Evolutionary conservation across 2,329 filamentous ascomycete genomes (phyloP).

Genomic region (Aspergillus ibericus): DNA sequence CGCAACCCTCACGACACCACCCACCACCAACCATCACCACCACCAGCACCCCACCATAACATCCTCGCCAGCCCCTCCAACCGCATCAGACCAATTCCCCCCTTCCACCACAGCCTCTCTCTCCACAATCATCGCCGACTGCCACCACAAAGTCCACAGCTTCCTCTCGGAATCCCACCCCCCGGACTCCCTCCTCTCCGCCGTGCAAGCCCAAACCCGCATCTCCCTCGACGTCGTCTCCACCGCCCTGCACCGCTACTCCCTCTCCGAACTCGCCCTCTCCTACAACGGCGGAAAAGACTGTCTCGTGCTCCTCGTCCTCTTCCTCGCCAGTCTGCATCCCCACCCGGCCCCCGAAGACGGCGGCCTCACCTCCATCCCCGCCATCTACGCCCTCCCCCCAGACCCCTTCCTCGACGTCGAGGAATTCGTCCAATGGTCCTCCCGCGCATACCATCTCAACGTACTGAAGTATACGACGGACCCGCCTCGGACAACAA

Average conservation of each 20-base stretch:
- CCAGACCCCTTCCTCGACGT: conserved; percentile 82
- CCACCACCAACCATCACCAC: conserved; percentile 2
- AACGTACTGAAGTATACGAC: conserved; percentile 69
- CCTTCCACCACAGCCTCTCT: conserved; percentile 26
- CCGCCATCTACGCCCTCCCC: conserved; percentile 86
- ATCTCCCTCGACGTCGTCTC: conserved; percentile 71
- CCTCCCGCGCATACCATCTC: conserved; percentile 70
- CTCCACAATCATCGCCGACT: conserved; percentile 63
- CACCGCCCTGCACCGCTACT: conserved; percentile 73
- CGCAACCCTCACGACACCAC: not conserved
- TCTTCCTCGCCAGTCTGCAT: conserved; percentile 70
- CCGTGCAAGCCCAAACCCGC: conserved; percentile 72
- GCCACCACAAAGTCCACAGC: conserved; percentile 60
- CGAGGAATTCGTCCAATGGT: conserved; percentile 74
- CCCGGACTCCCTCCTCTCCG: conserved; percentile 56
- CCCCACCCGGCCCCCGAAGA: conserved; percentile 43
- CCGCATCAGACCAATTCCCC: not conserved
- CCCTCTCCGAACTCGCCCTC: conserved; percentile 75
- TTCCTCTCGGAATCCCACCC: conserved; percentile 65
- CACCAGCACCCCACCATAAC: not conserved
- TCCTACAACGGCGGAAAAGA: conserved; percentile 99
- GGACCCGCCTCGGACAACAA: conserved; percentile 56
- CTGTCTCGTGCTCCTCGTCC: conserved; percentile 85
- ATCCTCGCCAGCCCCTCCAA: not conserved
- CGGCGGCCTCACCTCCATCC: conserved; percentile 50